phyloP scores from a whole-genome alignment of 2,329 filamentous ascomycete species.

The Venturia aucupariae region DNA sequence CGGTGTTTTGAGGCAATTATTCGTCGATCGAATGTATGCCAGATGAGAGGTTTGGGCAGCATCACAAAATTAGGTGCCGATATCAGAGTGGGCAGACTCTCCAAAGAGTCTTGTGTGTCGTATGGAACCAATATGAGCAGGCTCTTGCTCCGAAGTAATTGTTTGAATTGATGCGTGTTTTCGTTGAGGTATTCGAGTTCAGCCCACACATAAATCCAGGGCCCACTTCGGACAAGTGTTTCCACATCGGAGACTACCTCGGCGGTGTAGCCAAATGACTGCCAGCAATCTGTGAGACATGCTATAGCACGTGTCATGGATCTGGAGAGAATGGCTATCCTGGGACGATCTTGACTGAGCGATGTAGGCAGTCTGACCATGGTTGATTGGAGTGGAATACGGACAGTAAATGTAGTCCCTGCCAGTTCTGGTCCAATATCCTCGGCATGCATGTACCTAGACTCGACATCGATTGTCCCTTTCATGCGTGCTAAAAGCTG shows the following conservation, averaged over 20 bases:
- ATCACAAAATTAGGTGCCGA: conserved; percentile 11
- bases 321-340: conserved; percentile 10
- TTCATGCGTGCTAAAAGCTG: conserved; percentile 13
- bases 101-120: conserved; percentile 13
- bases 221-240: background rate
- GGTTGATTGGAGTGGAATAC: conserved; percentile 4
- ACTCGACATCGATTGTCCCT: conserved; percentile 12
- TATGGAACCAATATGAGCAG: conserved; percentile 11
- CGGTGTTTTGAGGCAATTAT: conserved; percentile 3
- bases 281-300: conserved; percentile 10
- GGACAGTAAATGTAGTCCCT: conserved; percentile 13
- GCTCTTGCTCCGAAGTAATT: background rate
- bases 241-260: background rate
- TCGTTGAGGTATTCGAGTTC: conserved; percentile 9
- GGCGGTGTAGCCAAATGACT: conserved; percentile 3
- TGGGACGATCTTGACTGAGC: background rate
- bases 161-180: background rate
- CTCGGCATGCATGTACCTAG: conserved; percentile 11
- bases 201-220: conserved; percentile 12
- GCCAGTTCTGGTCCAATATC: conserved; percentile 8
- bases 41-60: conserved; percentile 13
- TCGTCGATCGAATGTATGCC: conserved; percentile 12
- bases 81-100: background rate
- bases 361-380: background rate
- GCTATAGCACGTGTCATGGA: background rate